Evolutionary conservation across 116 monocot genomes (phyloP).

Genomic region (Cymodocea nodosa): DNA sequence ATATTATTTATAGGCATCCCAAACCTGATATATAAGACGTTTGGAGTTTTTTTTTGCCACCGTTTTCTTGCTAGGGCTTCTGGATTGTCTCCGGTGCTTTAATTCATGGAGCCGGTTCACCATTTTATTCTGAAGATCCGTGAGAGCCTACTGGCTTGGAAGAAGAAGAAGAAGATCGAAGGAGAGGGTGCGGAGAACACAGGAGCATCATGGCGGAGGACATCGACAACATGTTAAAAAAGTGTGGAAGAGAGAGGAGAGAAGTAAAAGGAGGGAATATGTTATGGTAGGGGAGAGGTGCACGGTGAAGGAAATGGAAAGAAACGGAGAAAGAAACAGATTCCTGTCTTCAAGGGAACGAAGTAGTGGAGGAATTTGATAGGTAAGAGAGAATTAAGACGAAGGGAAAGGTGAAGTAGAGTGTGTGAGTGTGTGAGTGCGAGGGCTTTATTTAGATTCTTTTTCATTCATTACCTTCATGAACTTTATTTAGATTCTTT

Average conservation of each 20-base stretch:
- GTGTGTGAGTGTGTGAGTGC: no score
- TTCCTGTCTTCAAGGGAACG: slow-evolving; percentile 15
- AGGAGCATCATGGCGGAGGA: background rate
- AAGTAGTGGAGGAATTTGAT: background rate
- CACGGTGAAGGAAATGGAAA: slow-evolving; percentile 1
- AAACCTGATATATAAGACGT: no score
- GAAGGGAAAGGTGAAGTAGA: no score
- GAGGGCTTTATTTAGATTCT: no score
- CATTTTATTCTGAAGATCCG: no score
- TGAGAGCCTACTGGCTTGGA: background rate
- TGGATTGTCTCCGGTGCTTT: no score
- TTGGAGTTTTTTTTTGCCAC: no score
- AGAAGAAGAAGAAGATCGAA: background rate
- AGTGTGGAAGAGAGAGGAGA: slow-evolving; percentile 1
- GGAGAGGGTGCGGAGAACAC: background rate
- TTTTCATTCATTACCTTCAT: no score
- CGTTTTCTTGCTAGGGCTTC: no score
- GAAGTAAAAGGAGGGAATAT: slow-evolving; percentile 10
- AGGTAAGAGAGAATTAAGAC: background rate
- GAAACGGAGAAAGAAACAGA: slow-evolving; percentile 5
- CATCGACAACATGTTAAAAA: slow-evolving; percentile 3
- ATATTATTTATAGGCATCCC: no score
- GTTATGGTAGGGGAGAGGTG: slow-evolving; percentile 13
- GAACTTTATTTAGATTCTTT: no score
- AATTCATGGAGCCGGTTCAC: no score